Conservation (phyloP, 768 basidiomycete species). For the Hortiboletus flavorubellus region DNA sequence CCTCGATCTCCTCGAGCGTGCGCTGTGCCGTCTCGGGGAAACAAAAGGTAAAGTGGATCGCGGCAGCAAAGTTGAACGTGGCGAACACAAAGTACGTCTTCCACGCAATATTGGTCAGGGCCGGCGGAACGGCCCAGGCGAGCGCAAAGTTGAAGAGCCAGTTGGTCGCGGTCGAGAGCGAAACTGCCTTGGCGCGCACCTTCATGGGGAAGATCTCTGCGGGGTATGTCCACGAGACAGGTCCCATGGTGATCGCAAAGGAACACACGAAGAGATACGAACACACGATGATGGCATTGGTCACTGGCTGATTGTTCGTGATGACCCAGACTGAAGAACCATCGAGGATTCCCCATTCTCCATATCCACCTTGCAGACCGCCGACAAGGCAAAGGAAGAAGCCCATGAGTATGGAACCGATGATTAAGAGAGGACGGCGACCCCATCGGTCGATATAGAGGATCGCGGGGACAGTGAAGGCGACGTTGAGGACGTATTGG, state of each 20-base stretch:
- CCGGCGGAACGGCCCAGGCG: conserved; percentile 73
- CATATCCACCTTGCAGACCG: conserved; percentile 65
- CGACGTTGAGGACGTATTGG: conserved; percentile 46
- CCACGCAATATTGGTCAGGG: conserved; percentile 63
- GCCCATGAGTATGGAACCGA: conserved; percentile 65
- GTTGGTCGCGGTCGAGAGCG: conserved; percentile 43
- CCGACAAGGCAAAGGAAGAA: conserved; percentile 78
- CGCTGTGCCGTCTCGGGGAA: conserved; percentile 76
- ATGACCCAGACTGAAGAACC: conserved; percentile 58
- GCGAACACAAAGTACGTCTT: conserved; percentile 80
- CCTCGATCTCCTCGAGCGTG: conserved; percentile 77
- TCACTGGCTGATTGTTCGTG: conserved; percentile 47
- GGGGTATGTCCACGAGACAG: conserved; percentile 72
- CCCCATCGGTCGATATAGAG: conserved; percentile 77
- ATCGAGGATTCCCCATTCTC: conserved; percentile 54
- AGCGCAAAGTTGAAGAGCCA: conserved; percentile 74
- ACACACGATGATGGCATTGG: conserved; percentile 72
- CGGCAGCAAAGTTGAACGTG: conserved; percentile 70
- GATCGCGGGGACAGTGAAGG: conserved; percentile 44
- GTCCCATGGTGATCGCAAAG: conserved; percentile 75
- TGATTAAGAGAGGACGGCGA: conserved; percentile 69
- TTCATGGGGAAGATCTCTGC: conserved; percentile 69
- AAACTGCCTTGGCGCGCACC: conserved; percentile 60
- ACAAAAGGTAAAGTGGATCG: conserved; percentile 72
- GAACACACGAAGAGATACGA: conserved; percentile 75